These are phyloP conservation scores for Mollisiaceae sp. DNA, from an alignment of 2,329 filamentous ascomycete species.

Conservation along the genomic window DNA sequence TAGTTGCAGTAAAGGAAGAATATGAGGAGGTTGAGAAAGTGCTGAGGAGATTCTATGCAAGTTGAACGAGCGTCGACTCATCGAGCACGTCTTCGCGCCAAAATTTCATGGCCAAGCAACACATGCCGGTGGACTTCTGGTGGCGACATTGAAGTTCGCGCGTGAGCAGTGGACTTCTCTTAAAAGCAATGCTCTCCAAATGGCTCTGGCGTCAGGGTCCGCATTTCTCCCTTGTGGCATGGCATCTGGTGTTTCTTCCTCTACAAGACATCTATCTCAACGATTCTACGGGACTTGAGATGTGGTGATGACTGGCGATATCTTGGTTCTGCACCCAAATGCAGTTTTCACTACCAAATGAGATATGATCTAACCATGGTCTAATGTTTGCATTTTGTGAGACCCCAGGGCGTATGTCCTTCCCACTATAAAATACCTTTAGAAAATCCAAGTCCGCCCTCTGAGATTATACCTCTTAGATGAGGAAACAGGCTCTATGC, in stretches of 20 bases:
- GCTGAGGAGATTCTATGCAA: constrained; percentile 57
- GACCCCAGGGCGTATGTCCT: not conserved
- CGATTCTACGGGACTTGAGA: constrained; percentile 26
- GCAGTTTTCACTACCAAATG: not conserved
- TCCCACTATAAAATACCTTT: not conserved
- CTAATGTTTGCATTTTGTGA: not conserved
- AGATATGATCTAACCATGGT: constrained; percentile 7
- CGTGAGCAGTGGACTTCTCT: constrained; percentile 38
- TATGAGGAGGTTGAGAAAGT: constrained; percentile 74
- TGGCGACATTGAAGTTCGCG: constrained; percentile 38
- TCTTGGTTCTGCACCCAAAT: not conserved
- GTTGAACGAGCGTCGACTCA: constrained; percentile 17
- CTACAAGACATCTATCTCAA: constrained; percentile 14
- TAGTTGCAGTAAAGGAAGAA: constrained; percentile 75
- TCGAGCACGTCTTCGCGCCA: constrained; percentile 35
- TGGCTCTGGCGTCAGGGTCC: constrained; percentile 35
- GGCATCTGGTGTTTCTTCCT: constrained; percentile 30
- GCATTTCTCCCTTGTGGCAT: constrained; percentile 29
- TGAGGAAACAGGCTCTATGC: not conserved
- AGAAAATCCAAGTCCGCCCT: not conserved
- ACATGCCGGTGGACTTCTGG: constrained; percentile 26
- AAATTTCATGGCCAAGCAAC: constrained; percentile 26
- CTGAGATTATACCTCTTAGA: not conserved
- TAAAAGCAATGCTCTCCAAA: constrained; percentile 34
- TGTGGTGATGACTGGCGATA: constrained; percentile 12